A percentile compares a stretch with the other conserved stretches of the same genome.
phyloP scores from a whole-genome alignment of 352 stramenopile genomes.

The Phytophthora podocarpi region DNA sequence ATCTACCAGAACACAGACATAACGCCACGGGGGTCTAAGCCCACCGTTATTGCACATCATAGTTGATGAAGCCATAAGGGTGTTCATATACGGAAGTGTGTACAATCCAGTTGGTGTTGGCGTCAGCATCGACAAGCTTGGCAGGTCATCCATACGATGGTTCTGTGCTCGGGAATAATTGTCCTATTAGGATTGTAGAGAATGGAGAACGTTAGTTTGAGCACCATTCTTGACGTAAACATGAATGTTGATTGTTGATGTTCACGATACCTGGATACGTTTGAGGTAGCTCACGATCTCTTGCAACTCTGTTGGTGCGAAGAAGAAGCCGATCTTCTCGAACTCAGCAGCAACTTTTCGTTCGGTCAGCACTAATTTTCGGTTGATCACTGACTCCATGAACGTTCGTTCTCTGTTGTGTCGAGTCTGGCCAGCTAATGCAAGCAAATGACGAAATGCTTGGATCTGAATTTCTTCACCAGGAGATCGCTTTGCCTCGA shows the following conservation, averaged over 20 bases:
- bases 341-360: slow-evolving; percentile 56
- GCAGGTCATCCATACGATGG: slow-evolving; percentile 63
- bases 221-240: too few species aligned
- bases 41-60: slow-evolving; percentile 29
- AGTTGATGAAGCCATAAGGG: slow-evolving; percentile 50
- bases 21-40: slow-evolving; percentile 48
- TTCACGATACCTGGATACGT: slow-evolving; percentile 55
- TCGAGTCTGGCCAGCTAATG: slow-evolving; percentile 44
- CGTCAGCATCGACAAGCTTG: slow-evolving; percentile 58
- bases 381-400: slow-evolving; percentile 68
- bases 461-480: slow-evolving; percentile 64
- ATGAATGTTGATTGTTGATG: too few species aligned
- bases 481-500: slow-evolving; percentile 67
- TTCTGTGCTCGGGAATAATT: slow-evolving; percentile 52
- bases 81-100: slow-evolving; percentile 49
- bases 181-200: too few species aligned
- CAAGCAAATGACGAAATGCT: slow-evolving; percentile 63
- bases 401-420: slow-evolving; percentile 61
- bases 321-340: slow-evolving; percentile 62
- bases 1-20: slow-evolving; percentile 58
- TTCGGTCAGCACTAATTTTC: slow-evolving; percentile 66
- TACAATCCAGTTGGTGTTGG: slow-evolving; percentile 51
- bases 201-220: too few species aligned
- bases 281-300: slow-evolving; percentile 55
- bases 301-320: slow-evolving; percentile 50